Evolutionary conservation across 2,329 filamentous ascomycete species (phyloP).

Genomic region (Sclerotinia spermophila): DNA sequence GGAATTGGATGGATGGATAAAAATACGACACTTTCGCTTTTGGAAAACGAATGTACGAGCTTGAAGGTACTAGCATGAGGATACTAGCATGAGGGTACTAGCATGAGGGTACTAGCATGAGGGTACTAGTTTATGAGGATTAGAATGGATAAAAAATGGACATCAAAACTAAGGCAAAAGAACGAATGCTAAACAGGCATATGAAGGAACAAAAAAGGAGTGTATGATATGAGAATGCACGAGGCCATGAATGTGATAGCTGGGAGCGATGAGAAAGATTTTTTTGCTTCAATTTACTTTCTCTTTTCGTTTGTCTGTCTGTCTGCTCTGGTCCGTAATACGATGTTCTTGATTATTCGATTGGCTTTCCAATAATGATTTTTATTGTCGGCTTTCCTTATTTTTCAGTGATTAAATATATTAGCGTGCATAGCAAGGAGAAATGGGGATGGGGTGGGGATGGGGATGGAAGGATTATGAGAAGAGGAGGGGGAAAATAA

Average conservation of each 20-base stretch:
- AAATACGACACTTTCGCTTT: background rate
- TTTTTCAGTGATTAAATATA: background rate
- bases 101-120: background rate
- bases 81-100: background rate
- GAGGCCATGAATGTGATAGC: background rate
- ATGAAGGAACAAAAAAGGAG: background rate
- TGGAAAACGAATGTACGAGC: background rate
- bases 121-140: background rate
- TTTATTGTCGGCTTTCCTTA: background rate
- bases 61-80: background rate
- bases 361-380: background rate
- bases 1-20: background rate
- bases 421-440: constrained; percentile 3
- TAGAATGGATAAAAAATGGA: background rate
- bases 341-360: background rate
- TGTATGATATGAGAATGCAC: background rate
- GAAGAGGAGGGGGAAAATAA: background rate
- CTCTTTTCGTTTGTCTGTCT: constrained; percentile 1
- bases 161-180: background rate
- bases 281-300: background rate
- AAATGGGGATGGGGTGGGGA: background rate
- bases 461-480: background rate
- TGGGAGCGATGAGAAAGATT: background rate
- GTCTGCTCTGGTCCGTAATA: too few relatives aligned
- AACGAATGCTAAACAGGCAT: background rate